phyloP scores from a whole-genome alignment of 768 basidiomycete genomes.

The Coprinopsis sp. region DNA sequence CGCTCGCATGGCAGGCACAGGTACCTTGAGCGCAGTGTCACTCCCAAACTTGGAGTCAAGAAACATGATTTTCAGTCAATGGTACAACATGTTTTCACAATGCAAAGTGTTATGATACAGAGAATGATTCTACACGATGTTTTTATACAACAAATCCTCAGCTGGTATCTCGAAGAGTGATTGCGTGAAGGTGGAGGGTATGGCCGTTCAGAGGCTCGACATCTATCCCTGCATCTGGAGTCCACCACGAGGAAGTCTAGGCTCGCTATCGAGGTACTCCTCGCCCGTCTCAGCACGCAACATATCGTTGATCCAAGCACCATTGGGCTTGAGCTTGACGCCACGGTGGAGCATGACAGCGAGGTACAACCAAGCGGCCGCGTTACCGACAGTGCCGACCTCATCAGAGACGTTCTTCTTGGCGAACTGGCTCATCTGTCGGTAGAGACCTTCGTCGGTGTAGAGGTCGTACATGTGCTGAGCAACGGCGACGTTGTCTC shows the following conservation, averaged over 20 bases:
- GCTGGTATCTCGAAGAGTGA: too few species aligned
- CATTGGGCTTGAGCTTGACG: constrained; percentile 72
- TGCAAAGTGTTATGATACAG: too few species aligned
- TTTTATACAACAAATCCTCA: too few species aligned
- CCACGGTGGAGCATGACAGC: constrained; percentile 80
- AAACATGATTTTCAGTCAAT: too few species aligned
- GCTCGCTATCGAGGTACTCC: constrained; percentile 61
- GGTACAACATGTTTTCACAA: too few species aligned
- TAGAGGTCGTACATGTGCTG: constrained; percentile 71
- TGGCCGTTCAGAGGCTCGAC: not conserved
- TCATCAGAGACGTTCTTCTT: constrained; percentile 78
- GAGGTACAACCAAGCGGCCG: constrained; percentile 55
- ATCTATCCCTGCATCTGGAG: constrained; percentile 55
- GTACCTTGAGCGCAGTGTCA: too few species aligned
- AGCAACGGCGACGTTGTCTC: constrained; percentile 74
- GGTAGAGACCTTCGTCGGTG: constrained; percentile 67
- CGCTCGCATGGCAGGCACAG: too few species aligned
- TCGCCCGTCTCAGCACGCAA: constrained; percentile 73
- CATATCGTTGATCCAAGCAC: constrained; percentile 83
- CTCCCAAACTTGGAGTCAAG: too few species aligned
- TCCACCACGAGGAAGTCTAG: constrained; percentile 61
- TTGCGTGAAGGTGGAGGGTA: not conserved
- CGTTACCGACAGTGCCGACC: constrained; percentile 80
- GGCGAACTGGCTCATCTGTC: constrained; percentile 60
- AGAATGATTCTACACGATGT: too few species aligned